These are phyloP conservation scores for Gnomoniopsis smithogilvyi DNA, from an alignment of 2,329 filamentous ascomycete genomes.

Conservation along the genomic window DNA sequence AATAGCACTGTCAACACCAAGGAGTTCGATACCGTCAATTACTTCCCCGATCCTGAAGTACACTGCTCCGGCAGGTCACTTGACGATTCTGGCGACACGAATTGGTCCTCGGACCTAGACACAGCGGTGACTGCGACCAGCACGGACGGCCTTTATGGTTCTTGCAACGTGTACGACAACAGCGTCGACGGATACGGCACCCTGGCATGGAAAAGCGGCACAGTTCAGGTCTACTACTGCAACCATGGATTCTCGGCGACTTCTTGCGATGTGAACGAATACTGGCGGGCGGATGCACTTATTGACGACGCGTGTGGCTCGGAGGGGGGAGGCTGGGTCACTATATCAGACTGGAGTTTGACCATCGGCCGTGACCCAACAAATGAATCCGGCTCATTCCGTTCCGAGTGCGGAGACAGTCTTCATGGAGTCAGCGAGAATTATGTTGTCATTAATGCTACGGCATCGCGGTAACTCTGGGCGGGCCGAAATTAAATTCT, in stretches of 20 bases:
- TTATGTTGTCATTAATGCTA: slow-evolving; percentile 1
- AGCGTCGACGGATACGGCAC: slow-evolving; percentile 13
- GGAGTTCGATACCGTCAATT: slow-evolving; percentile 10
- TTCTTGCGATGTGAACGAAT: slow-evolving; percentile 15
- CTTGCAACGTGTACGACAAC: slow-evolving; percentile 10
- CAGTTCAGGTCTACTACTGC: slow-evolving; percentile 17
- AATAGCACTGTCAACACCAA: slow-evolving; percentile 2
- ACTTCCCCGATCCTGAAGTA: slow-evolving; percentile 15
- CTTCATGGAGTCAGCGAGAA: slow-evolving; percentile 13
- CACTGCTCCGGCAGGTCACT: slow-evolving; percentile 13
- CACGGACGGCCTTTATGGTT: slow-evolving; percentile 10
- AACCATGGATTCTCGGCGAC: slow-evolving; percentile 12
- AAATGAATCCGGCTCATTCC: slow-evolving; percentile 12
- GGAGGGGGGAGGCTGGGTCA: slow-evolving; percentile 15
- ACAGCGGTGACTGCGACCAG: slow-evolving; percentile 4
- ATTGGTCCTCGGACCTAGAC: not conserved
- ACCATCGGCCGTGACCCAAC: slow-evolving; percentile 18
- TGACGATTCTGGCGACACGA: slow-evolving; percentile 1
- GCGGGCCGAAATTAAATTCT: not conserved
- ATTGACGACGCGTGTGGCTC: slow-evolving; percentile 14
- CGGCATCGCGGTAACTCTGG: not conserved
- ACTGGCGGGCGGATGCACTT: slow-evolving; percentile 18
- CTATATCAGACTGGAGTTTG: slow-evolving; percentile 11
- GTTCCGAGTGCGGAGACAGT: slow-evolving; percentile 12
- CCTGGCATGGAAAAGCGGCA: slow-evolving; percentile 16